These are phyloP conservation scores for Trichophyton mentagrophytes DNA, from an alignment of 2,329 filamentous ascomycete species.

Conservation along the genomic window DNA sequence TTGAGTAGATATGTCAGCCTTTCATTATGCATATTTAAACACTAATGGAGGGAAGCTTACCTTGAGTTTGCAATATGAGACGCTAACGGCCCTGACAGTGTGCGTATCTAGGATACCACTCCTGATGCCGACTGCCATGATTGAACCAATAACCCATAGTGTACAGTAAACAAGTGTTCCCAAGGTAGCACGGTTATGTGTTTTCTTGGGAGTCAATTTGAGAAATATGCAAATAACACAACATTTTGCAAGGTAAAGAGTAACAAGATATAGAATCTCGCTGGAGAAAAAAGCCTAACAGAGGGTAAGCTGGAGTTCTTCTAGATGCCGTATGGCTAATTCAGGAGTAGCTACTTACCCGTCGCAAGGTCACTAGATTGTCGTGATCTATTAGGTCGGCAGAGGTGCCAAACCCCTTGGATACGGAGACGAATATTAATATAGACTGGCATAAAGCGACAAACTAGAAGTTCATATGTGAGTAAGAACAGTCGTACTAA, in stretches of 20 bases:
- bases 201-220: slow-evolving; percentile 33
- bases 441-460: slow-evolving; percentile 22
- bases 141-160: slow-evolving; percentile 27
- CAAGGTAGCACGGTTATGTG: slow-evolving; percentile 28
- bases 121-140: slow-evolving; percentile 30
- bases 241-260: slow-evolving; percentile 32
- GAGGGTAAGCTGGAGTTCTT: neutral
- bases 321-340: neutral
- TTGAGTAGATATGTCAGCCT: slow-evolving; percentile 8
- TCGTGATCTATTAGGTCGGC: slow-evolving; percentile 18
- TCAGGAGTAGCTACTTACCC: slow-evolving; percentile 12
- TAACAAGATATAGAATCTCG: slow-evolving; percentile 34
- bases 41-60: neutral
- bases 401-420: slow-evolving; percentile 25
- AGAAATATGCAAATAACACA: slow-evolving; percentile 33
- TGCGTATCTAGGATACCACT: slow-evolving; percentile 19
- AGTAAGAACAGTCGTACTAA: neutral
- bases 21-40: too few relatives aligned
- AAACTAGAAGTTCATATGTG: slow-evolving; percentile 13
- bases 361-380: slow-evolving; percentile 19
- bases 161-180: slow-evolving; percentile 26
- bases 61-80: neutral
- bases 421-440: slow-evolving; percentile 21
- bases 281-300: slow-evolving; percentile 24
- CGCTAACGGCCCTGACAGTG: neutral